Evolutionary conservation across 2,329 filamentous ascomycete genomes (phyloP).

Genomic region (Polytolypa hystricis): DNA sequence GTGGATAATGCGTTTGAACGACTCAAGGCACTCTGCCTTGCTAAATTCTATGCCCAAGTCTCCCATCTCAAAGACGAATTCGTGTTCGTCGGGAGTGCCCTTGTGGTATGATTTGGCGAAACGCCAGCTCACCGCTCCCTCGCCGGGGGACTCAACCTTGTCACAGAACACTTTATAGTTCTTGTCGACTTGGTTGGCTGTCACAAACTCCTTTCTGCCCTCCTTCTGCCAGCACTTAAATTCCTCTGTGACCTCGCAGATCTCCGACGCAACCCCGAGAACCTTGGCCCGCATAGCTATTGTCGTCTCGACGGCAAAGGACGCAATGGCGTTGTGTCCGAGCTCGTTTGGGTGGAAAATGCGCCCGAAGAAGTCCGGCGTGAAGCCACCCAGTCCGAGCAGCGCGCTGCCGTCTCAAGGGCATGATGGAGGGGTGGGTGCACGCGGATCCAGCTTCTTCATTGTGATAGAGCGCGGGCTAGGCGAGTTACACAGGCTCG

Average conservation of each 20-base stretch:
- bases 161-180: slow-evolving; percentile 22
- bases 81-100: slow-evolving; percentile 20
- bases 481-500: slow-evolving; percentile 15
- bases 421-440: slow-evolving; percentile 17
- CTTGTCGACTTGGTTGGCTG: slow-evolving; percentile 14
- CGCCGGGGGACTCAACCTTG: slow-evolving; percentile 9
- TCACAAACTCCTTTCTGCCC: slow-evolving; percentile 16
- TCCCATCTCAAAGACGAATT: slow-evolving; percentile 13
- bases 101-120: slow-evolving; percentile 15
- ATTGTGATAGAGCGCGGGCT: slow-evolving; percentile 15
- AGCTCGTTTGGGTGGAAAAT: slow-evolving; percentile 26
- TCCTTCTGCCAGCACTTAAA: slow-evolving; percentile 20
- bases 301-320: slow-evolving; percentile 17
- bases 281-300: slow-evolving; percentile 14
- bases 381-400: slow-evolving; percentile 12
- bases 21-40: slow-evolving; percentile 9
- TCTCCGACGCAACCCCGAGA: slow-evolving; percentile 9
- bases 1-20: slow-evolving; percentile 17
- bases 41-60: slow-evolving; percentile 6
- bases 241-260: slow-evolving; percentile 11
- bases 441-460: slow-evolving; percentile 14
- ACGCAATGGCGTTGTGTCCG: slow-evolving; percentile 13
- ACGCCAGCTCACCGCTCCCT: slow-evolving; percentile 14
- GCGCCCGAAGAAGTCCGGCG: slow-evolving; percentile 22
- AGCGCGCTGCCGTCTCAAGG: slow-evolving; percentile 15